A percentile compares a stretch with the other conserved stretches of the same genome.
phyloP scores from a whole-genome alignment of 2,329 filamentous ascomycete species.

The Aspergillus quadrilineatus region DNA sequence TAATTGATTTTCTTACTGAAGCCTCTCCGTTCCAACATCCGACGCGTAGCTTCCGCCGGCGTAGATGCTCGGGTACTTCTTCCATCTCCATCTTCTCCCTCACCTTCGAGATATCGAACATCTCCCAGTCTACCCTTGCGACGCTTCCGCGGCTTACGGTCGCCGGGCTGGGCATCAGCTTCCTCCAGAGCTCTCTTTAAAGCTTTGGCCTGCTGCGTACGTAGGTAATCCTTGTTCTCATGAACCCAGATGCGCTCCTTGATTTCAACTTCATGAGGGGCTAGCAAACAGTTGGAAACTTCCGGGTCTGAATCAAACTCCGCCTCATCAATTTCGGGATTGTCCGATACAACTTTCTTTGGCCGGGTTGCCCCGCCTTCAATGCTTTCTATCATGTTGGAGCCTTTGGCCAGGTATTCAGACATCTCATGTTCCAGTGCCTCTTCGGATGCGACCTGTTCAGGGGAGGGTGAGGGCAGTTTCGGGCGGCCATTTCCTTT shows the following conservation, averaged over 20 bases:
- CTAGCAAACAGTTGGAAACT: conserved; percentile 75
- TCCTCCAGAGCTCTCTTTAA: conserved; percentile 68
- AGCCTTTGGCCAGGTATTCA: conserved; percentile 56
- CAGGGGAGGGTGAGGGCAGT: conserved; percentile 56
- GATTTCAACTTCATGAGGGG: conserved; percentile 69
- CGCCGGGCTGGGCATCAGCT: conserved; percentile 42
- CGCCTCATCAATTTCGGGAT: conserved; percentile 65
- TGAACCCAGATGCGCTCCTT: conserved; percentile 95
- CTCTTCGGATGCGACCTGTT: conserved; percentile 60
- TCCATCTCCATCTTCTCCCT: conserved; percentile 60
- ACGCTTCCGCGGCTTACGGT: conserved; percentile 51
- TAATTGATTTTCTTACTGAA: conserved; percentile 78
- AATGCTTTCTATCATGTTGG: conserved; percentile 36
- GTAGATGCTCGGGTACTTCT: conserved; percentile 65
- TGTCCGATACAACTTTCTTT: conserved; percentile 53
- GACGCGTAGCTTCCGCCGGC: conserved; percentile 67
- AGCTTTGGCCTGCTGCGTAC: conserved; percentile 78
- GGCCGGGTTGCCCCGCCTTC: conserved; percentile 14
- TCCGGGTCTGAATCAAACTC: conserved; percentile 91
- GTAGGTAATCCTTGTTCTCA: conserved; percentile 90
- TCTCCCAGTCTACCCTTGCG: conserved; percentile 49
- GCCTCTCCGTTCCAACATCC: conserved; percentile 65
- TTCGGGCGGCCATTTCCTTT: conserved; percentile 32
- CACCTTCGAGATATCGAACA: conserved; percentile 46
- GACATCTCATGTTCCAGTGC: conserved; percentile 68